Conservation (phyloP, 257 asterid genomes). For the Handroanthus guayacan region DNA sequence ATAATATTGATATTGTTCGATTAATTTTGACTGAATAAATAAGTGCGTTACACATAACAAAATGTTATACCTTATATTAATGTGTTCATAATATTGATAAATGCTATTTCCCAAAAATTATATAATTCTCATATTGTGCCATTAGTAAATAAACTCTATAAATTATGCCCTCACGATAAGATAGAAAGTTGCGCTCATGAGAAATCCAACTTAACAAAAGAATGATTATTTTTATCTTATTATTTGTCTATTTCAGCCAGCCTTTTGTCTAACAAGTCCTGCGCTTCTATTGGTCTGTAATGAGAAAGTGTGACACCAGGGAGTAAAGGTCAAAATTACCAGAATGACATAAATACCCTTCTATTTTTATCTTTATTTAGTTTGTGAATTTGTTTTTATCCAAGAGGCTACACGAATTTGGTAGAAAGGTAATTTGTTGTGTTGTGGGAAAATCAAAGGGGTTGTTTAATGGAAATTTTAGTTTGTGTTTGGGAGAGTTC, state of each 20-base stretch:
- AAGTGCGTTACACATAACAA: too few species aligned
- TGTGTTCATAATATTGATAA: too few species aligned
- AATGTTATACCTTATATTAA: too few species aligned
- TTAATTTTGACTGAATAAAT: too few species aligned
- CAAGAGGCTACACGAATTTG: slow-evolving; percentile 29
- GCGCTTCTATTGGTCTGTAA: slow-evolving; percentile 26
- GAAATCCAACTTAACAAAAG: neutral
- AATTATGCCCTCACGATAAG: too few species aligned
- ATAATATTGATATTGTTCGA: too few species aligned
- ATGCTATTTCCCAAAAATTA: too few species aligned
- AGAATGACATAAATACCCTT: slow-evolving; percentile 21
- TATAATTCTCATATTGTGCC: too few species aligned
- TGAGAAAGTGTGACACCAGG: neutral
- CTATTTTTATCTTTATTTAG: slow-evolving; percentile 7
- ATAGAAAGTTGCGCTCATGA: neutral
- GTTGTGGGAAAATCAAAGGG: slow-evolving; percentile 14
- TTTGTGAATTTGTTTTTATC: slow-evolving; percentile 17
- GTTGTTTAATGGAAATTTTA: slow-evolving; percentile 10
- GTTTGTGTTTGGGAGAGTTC: neutral
- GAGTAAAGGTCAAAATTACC: neutral
- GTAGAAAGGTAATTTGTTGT: slow-evolving; percentile 12
- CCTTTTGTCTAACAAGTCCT: slow-evolving; percentile 6
- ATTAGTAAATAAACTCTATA: too few species aligned
- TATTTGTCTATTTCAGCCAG: neutral
- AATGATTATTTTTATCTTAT: neutral